Evolutionary conservation across 176 grass and related monocot species (phyloP), one percentile per base, ranked within the genome.

Genomic region (Canna indica): DNA sequence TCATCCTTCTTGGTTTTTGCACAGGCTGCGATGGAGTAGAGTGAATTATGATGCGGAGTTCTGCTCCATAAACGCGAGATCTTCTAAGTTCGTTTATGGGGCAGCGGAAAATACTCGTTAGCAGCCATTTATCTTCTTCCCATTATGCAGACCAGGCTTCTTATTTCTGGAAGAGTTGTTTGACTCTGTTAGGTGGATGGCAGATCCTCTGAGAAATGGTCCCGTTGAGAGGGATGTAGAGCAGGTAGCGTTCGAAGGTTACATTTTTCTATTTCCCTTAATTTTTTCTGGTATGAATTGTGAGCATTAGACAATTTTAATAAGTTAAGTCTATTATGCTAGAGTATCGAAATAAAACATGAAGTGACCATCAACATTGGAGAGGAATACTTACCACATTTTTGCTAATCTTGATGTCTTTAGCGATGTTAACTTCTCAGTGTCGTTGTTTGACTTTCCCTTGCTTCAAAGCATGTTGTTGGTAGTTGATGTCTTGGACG

Each of bases 141-240:
- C 39, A 41, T 24, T 65, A 18, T 63, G 87, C 69, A 58, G 78
- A 61, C 83, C 26, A 41, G 32, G 54, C 67, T 74, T 74, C 53
- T 56, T 59, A 47, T 45, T 59, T 45, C 36, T 67, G 64, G 32
- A 78, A 67, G 80, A 29, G 47, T 52, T 60, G 45, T 67, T 27
- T 78, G 54, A 77, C 5, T 64, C 36, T 65, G 35, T 57, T 31
- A 64, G 34, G 64, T 78, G 59, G 68, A 92, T 92, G 90, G 90
- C 85, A 69, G 85, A 88, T 76, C 65, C 38, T 85, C 58, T 73
- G 59, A 92, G 83, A 79, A 93, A 59, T 9, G 71, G 63, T 81
- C 83, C 83, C 62, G 73, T 93, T 79, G 85, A 81, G 48, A 93
- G 80, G 83, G 80, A 83, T 76, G 65, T 81, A 6, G 83, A 88